Conservation (phyloP, 768 basidiomycete species). For the Leccinum boreale region DNA sequence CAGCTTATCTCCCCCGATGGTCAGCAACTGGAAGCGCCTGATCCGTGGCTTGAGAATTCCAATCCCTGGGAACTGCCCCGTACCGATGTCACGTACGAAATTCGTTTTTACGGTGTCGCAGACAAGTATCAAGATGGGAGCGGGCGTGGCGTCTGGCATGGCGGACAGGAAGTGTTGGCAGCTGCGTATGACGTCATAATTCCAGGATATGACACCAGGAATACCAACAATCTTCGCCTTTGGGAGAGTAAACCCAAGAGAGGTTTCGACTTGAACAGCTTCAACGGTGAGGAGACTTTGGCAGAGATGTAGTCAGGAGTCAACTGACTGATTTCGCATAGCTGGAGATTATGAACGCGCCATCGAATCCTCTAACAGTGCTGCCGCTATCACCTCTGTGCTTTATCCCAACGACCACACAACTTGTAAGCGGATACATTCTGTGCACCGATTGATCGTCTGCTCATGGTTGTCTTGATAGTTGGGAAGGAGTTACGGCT, state of each 20-base stretch:
- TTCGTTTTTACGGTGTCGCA: slow-evolving; percentile 87
- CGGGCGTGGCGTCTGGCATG: slow-evolving; percentile 70
- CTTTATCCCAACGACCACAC: slow-evolving; percentile 96
- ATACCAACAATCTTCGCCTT: slow-evolving; percentile 84
- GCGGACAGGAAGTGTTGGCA: slow-evolving; percentile 92
- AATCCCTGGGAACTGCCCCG: slow-evolving; percentile 90
- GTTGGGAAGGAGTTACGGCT: slow-evolving; percentile 86
- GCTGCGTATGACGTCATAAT: slow-evolving; percentile 95
- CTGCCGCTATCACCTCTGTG: slow-evolving; percentile 91
- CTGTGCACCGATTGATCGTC: background rate
- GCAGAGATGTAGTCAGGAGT: background rate
- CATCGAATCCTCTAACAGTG: slow-evolving; percentile 84
- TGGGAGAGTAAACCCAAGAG: slow-evolving; percentile 87
- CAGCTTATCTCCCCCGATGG: slow-evolving; percentile 84
- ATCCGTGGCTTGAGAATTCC: slow-evolving; percentile 86
- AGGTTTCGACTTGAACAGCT: slow-evolving; percentile 91
- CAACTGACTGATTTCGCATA: slow-evolving; percentile 27
- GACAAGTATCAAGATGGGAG: slow-evolving; percentile 61
- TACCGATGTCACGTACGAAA: slow-evolving; percentile 77
- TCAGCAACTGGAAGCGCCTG: slow-evolving; percentile 84
- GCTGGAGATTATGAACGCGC: slow-evolving; percentile 93
- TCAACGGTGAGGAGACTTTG: slow-evolving; percentile 64
- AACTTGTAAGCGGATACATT: slow-evolving; percentile 39
- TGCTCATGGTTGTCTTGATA: slow-evolving; percentile 25
- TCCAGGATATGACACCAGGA: slow-evolving; percentile 75